Conservation (phyloP, 2,329 filamentous ascomycete genomes). For the Colletotrichum filicis region DNA sequence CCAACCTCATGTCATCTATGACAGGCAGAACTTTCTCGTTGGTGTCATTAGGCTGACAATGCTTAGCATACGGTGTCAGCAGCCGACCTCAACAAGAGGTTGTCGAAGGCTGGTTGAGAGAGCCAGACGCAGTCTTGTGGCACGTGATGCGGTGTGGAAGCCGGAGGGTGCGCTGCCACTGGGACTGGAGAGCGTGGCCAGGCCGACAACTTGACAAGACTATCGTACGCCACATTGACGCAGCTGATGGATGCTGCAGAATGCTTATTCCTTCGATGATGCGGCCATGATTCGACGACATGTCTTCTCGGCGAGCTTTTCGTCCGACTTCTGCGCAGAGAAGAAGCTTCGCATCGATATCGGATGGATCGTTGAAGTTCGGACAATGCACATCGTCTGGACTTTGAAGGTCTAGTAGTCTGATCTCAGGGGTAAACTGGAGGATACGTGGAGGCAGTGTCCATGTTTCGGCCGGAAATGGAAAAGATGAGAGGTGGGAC, state of each 20-base stretch:
- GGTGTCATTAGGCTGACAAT: background rate
- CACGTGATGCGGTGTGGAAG: background rate
- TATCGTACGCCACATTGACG: constrained; percentile 2
- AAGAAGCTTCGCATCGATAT: background rate
- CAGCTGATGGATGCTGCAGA: background rate
- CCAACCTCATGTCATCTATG: constrained; percentile 6
- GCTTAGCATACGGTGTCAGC: background rate
- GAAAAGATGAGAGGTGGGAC: background rate
- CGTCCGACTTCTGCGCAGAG: background rate
- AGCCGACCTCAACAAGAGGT: background rate
- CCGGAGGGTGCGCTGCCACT: background rate
- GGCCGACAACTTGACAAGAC: background rate
- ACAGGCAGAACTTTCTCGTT: background rate
- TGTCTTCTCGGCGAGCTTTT: background rate
- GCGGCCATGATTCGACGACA: background rate
- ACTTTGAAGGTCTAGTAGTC: background rate
- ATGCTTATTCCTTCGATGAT: background rate
- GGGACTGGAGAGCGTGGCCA: background rate
- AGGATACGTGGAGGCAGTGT: background rate
- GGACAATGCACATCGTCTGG: background rate
- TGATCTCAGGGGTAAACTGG: background rate
- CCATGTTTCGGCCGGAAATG: background rate
- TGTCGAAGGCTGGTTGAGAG: background rate
- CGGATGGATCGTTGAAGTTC: background rate
- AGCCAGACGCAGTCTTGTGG: background rate